Evolutionary conservation across 2,329 filamentous ascomycete species (phyloP).

Genomic region (Penicillium sp.): DNA sequence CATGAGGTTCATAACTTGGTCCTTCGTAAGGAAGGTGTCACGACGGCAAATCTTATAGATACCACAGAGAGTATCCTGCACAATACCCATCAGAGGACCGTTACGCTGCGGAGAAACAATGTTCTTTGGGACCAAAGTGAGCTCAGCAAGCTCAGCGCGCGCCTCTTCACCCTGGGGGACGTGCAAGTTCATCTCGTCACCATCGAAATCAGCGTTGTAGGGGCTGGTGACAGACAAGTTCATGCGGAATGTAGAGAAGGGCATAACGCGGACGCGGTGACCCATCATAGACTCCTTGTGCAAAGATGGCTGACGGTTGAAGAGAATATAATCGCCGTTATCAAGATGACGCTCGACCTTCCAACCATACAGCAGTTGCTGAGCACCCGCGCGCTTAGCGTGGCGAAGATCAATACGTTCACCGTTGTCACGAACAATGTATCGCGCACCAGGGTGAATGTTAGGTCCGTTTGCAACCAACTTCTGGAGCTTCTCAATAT

Average conservation of each 20-base stretch:
- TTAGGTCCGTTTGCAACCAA: slow-evolving; percentile 92
- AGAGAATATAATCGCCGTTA: slow-evolving; percentile 96
- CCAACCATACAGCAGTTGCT: slow-evolving; percentile 94
- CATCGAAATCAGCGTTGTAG: slow-evolving; percentile 99
- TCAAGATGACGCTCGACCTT: slow-evolving; percentile 97
- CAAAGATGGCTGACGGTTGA: slow-evolving; percentile 98
- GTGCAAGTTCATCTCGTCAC: slow-evolving; percentile 99
- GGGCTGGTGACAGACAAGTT: slow-evolving; percentile 97
- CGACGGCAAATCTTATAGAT: slow-evolving; percentile 95
- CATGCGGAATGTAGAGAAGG: slow-evolving; percentile 96
- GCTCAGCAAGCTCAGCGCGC: slow-evolving; percentile 85
- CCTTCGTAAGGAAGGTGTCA: slow-evolving; percentile 85
- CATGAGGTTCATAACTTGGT: slow-evolving; percentile 94
- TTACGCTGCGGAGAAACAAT: slow-evolving; percentile 98
- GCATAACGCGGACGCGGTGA: slow-evolving; percentile 96
- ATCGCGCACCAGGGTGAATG: slow-evolving; percentile 92
- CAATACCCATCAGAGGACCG: slow-evolving; percentile 97
- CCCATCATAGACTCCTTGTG: slow-evolving; percentile 99
- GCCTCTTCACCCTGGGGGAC: slow-evolving; percentile 98
- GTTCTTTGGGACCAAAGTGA: slow-evolving; percentile 97
- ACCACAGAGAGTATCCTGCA: slow-evolving; percentile 94
- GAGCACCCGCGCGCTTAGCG: slow-evolving; percentile 75
- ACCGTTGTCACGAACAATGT: slow-evolving; percentile 90
- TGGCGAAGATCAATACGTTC: slow-evolving; percentile 93
- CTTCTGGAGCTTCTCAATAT: slow-evolving; percentile 86